Evolutionary conservation across 768 basidiomycete species (phyloP), one percentile per base, ranked within the genome.

Genomic region (Auricularia sp.): DNA sequence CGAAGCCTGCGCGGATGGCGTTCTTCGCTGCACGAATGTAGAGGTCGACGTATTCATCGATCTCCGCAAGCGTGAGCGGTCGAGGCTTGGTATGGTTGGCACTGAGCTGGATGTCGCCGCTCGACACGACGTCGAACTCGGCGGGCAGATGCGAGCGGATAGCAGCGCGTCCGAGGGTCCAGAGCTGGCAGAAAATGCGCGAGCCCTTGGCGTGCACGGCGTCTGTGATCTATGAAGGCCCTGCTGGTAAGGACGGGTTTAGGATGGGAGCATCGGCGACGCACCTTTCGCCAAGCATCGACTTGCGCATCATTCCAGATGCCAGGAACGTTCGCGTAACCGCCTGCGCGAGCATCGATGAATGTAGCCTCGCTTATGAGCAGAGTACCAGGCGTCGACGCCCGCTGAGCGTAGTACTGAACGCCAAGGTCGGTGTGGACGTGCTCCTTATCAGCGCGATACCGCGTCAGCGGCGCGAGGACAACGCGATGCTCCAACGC

Each of bases 301-400:
- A 80, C 79, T 67, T 92, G 89, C 29, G 80, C 83, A 2, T 80
- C 71, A n/a, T 71, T 83, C 78, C 82, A 89, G 63, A 89, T 83
- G 0, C 88, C 89, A 1, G 88, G 89, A 0, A 81, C 79, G 64
- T 83, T 73, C 1, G 65, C 62, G 65, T 69, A 71, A 2, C 73
- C 73, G 8, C 73, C 75, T 2, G 76, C 72, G 39, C 65, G 51
- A 3, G 56, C 62, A 2, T 70, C 68, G 64, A 74, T 70, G 64
- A 72, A 74, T 36, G 76, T 77, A 1, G 73, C 78, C 68, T 77
- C 76, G 18, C 75, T 69, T 58, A 78, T 73, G n/a, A 68, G 63
- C 44, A 76, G 68, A 2, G 73, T 73, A 13, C 74, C 74, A 0
- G 66, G 66, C 47, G 64, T 62, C 45, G 65, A 42, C 58, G 67